phyloP scores from a whole-genome alignment of 768 basidiomycete species.

The Ramaria rubella region DNA sequence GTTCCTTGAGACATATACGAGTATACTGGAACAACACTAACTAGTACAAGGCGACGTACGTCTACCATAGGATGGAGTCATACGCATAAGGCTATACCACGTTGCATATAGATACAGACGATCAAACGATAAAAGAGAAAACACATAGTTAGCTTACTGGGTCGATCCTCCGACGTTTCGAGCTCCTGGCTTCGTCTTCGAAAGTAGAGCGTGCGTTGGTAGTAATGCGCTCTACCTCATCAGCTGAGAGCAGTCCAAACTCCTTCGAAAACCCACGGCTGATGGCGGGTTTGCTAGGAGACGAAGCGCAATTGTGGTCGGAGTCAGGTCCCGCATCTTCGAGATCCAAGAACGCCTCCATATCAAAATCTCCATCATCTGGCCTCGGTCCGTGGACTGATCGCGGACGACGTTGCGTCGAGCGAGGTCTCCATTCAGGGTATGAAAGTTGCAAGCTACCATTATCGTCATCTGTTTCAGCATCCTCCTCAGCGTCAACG shows the following conservation, averaged over 20 bases:
- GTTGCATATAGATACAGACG: background rate
- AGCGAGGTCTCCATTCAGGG: background rate
- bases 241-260: constrained; percentile 6
- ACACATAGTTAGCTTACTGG: background rate
- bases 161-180: constrained; percentile 1
- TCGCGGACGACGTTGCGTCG: background rate
- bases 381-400: background rate
- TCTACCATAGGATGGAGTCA: background rate
- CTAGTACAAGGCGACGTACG: background rate
- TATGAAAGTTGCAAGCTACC: background rate
- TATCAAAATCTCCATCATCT: constrained; percentile 6
- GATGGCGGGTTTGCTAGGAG: background rate
- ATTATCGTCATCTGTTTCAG: background rate
- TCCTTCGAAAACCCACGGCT: constrained; percentile 9
- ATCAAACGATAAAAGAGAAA: background rate
- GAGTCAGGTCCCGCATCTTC: constrained; percentile 3
- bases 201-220: background rate
- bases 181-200: constrained; percentile 3
- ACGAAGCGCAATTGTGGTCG: background rate
- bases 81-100: background rate
- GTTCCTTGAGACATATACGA: background rate
- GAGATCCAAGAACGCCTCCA: constrained; percentile 7
- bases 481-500: background rate
- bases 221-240: constrained; percentile 9
- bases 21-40: background rate